phyloP scores from a whole-genome alignment of 305 asterid genomes.

The Fraxinus dipetala region DNA sequence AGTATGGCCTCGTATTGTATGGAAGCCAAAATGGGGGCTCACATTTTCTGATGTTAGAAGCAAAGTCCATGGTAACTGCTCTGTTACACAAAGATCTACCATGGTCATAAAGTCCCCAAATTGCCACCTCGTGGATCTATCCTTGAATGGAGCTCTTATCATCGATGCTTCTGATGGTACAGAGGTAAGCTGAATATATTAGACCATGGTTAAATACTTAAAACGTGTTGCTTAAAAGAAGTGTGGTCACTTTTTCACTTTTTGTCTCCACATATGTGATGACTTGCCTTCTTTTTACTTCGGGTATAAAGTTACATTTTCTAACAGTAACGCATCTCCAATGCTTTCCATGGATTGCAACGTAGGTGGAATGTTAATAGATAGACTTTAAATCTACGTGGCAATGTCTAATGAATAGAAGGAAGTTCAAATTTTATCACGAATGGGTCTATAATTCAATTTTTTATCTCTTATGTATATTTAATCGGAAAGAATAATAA shows the following conservation, averaged over 20 bases:
- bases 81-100: conserved; percentile 72
- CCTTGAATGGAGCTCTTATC: conserved; percentile 87
- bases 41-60: conserved; percentile 75
- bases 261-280: not conserved
- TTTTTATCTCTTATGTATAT: not conserved
- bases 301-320: not conserved
- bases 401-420: not conserved
- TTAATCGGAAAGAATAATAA: not conserved
- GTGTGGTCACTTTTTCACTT: not conserved
- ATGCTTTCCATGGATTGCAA: not conserved
- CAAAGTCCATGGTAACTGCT: conserved; percentile 61
- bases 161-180: conserved; percentile 62
- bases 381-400: not conserved
- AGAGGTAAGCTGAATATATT: conserved; percentile 46
- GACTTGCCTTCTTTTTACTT: not conserved
- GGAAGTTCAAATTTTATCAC: not conserved
- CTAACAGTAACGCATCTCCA: not conserved
- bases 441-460: not conserved
- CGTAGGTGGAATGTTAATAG: not conserved
- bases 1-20: conserved; percentile 89
- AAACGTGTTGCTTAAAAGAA: not conserved
- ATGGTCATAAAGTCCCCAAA: conserved; percentile 61
- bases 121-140: conserved; percentile 60
- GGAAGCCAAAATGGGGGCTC: conserved; percentile 97
- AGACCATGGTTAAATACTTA: not conserved